These are phyloP conservation scores for Haematococcus sp. DNA, from an alignment of 139 green algal genomes.

Conservation along the genomic window DNA sequence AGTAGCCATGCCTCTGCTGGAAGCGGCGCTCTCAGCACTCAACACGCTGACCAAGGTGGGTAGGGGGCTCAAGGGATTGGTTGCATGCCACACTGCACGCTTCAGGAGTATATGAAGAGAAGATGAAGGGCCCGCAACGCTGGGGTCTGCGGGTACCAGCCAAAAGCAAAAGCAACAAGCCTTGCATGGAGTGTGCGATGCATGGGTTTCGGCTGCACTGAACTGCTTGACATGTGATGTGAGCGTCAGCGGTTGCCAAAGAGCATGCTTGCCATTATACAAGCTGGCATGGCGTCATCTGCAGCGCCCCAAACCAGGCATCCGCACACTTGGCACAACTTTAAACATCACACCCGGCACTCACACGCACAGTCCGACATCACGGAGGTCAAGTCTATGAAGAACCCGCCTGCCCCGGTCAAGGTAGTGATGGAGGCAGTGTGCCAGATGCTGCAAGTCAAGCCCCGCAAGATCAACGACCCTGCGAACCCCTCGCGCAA, in stretches of 20 bases:
- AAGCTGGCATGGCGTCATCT: too few relatives aligned
- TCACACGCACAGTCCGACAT: constrained; percentile 48
- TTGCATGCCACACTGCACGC: constrained; percentile 27
- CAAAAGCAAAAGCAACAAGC: too few relatives aligned
- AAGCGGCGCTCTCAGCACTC: constrained; percentile 53
- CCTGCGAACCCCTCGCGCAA: constrained; percentile 41
- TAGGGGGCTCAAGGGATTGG: not conserved
- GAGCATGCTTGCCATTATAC: too few relatives aligned
- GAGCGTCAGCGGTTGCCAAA: too few relatives aligned
- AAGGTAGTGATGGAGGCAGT: constrained; percentile 75
- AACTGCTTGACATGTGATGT: too few relatives aligned
- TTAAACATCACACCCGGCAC: too few relatives aligned
- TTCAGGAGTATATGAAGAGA: not conserved
- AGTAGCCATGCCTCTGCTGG: constrained; percentile 41
- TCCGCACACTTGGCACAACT: too few relatives aligned
- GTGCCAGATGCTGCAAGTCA: constrained; percentile 68
- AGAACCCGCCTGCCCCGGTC: constrained; percentile 51
- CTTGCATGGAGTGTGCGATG: too few relatives aligned
- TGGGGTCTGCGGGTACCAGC: too few relatives aligned
- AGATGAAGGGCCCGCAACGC: not conserved
- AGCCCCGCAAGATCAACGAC: constrained; percentile 65
- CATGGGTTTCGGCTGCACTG: too few relatives aligned
- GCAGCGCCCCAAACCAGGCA: too few relatives aligned
- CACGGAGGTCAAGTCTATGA: constrained; percentile 66
- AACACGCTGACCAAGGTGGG: constrained; percentile 62